A percentile compares a stretch with the other conserved stretches of the same genome.
Conservation (phyloP, 2,329 filamentous ascomycete genomes). For the Colletotrichum sp. region DNA sequence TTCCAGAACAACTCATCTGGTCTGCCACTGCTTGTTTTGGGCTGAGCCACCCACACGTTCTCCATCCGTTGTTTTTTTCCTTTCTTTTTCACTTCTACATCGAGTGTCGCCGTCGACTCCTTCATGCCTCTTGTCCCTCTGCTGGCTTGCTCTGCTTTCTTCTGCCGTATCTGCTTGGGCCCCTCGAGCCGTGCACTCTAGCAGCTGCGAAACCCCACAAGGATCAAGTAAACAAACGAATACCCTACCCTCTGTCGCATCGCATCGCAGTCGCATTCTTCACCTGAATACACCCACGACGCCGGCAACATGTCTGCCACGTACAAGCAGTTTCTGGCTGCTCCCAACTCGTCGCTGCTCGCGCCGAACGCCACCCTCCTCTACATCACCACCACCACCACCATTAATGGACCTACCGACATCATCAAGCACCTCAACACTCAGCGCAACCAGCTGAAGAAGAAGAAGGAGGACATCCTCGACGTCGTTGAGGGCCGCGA, state of each 20-base stretch:
- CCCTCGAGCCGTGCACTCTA: slow-evolving; percentile 2
- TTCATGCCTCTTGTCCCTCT: slow-evolving; percentile 2
- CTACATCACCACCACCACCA: slow-evolving; percentile 89
- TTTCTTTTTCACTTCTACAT: not conserved
- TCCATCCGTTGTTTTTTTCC: slow-evolving; percentile 16
- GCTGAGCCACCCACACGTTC: slow-evolving; percentile 20
- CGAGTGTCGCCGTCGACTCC: not conserved
- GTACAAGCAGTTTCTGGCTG: slow-evolving; percentile 76
- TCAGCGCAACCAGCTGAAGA: slow-evolving; percentile 77
- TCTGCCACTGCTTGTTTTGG: slow-evolving; percentile 13
- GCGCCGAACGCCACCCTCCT: slow-evolving; percentile 72
- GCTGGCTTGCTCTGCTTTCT: slow-evolving; percentile 8
- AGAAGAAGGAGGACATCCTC: slow-evolving; percentile 80
- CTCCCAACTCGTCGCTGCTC: slow-evolving; percentile 68
- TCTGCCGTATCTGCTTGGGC: slow-evolving; percentile 9
- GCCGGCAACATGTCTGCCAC: slow-evolving; percentile 44
- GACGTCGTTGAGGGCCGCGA: slow-evolving; percentile 73
- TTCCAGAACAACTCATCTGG: slow-evolving; percentile 19
- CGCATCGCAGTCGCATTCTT: slow-evolving; percentile 3
- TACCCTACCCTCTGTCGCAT: not conserved
- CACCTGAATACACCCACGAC: not conserved
- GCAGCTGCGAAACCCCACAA: slow-evolving; percentile 3
- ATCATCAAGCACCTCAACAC: slow-evolving; percentile 83
- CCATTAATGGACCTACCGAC: slow-evolving; percentile 71
- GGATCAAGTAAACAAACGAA: not conserved